Percentiles rank a stretch among this genome's conserved stretches.
phyloP scores from a whole-genome alignment of 768 basidiomycete species.

The Phanerochaete sordida region DNA sequence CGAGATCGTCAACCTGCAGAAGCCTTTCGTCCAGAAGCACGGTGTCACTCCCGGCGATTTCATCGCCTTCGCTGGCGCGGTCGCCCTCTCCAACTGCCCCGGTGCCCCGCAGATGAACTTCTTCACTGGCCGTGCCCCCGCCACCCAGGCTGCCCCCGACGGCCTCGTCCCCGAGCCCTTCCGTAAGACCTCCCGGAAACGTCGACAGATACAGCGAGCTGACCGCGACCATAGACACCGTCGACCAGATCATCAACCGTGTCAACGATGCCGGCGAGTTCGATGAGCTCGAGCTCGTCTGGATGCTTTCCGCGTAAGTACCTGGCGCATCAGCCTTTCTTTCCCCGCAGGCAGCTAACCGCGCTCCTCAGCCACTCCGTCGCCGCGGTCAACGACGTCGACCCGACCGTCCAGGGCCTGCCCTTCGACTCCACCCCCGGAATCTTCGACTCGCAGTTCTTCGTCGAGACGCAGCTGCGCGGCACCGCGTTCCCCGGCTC shows the following conservation, averaged over 20 bases:
- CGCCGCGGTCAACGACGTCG: constrained; percentile 22
- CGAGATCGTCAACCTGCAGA: constrained; percentile 28
- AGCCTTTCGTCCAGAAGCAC: constrained; percentile 33
- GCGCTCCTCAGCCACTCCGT: constrained; percentile 16
- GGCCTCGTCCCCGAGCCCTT: constrained; percentile 16
- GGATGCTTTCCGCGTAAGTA: constrained; percentile 18
- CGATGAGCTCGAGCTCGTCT: constrained; percentile 21
- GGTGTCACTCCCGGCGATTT: constrained; percentile 42
- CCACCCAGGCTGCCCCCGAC: constrained; percentile 9
- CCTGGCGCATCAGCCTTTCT: not conserved
- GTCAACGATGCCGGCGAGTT: constrained; percentile 19
- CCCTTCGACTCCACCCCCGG: constrained; percentile 17
- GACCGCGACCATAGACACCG: constrained; percentile 8
- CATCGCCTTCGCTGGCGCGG: constrained; percentile 46
- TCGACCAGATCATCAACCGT: constrained; percentile 19
- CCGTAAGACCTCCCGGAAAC: not conserved
- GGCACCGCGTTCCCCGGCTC: constrained; percentile 27
- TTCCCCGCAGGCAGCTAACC: not conserved
- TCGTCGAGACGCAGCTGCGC: constrained; percentile 13
- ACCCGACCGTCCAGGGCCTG: constrained; percentile 5
- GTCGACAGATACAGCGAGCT: not conserved
- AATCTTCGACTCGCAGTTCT: constrained; percentile 14
- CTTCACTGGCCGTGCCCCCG: constrained; percentile 20
- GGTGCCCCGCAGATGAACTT: constrained; percentile 41
- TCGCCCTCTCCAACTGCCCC: constrained; percentile 39